Base-by-base conservation (phyloP, 345 rosid genomes). In the Gynandropsis gynandra region DNA sequence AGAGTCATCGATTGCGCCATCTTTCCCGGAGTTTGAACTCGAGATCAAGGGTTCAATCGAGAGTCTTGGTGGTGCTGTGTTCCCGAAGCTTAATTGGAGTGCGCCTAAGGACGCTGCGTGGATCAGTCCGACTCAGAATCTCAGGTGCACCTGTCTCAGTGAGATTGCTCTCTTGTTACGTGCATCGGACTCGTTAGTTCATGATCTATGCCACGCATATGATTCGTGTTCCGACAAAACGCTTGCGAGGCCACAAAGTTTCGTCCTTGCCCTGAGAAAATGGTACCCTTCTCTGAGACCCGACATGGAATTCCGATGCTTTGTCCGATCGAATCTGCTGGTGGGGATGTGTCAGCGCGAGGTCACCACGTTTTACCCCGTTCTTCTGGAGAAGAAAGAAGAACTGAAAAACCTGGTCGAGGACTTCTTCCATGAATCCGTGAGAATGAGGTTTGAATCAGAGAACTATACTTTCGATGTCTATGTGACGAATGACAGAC, bases 41-140 rank as follows among this genome's bases (percentile, higher is more conserved):
- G 61, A 72, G 72, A 59, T 89, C 17, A 80, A 65, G 59, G 72
- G 78, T 36, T 81, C 90, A 16, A 76, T 86, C n/a, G 67, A 72
- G 75, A 50, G 66, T 49, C 75, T 89, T 14, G 95, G 94, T 4
- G 88, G 88, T 8, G 58, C 80, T 0, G 63, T 81, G 9, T 76
- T 89, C 42, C 94, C 95, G 4, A 86, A 89, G 70, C 65, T 86
- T 52, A 89, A 83, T 51, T 89, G 97, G 97, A 86, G 94, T 50
- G 77, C 97, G 9, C 97, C 94, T 9, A 89, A 89, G 64, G 97
- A 89, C 6, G 64, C 94, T 32, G 85, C 94, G 16, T 86, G 97
- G 95, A 89, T 89, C 17, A 81, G 90, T 62, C 49, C 88, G 15
- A 68, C 77, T 2, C 88, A 80, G 59, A 70, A 74, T 47, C 82